Evolutionary conservation across 1,139 yeast species (phyloP).

Genomic region (Candida sp.): DNA sequence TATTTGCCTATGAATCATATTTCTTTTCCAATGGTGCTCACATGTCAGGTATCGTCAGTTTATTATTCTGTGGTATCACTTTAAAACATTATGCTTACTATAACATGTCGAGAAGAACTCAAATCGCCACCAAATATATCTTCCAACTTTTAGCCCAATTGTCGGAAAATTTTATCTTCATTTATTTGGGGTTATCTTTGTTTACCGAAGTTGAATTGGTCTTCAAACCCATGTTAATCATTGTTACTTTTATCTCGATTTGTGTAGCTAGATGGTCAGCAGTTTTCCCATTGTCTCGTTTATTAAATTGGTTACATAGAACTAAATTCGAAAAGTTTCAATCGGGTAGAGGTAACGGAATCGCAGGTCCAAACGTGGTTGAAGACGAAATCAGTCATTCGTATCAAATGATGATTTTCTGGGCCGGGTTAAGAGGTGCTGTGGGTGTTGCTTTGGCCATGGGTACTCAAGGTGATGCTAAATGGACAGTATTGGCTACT

Average conservation of each 20-base stretch:
- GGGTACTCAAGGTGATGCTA: constrained; percentile 94
- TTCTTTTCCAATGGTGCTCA: constrained; percentile 99
- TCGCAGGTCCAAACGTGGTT: constrained; percentile 15
- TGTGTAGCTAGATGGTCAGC: constrained; percentile 98
- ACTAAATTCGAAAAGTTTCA: constrained; percentile 45
- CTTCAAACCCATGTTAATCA: constrained; percentile 88
- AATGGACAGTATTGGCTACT: constrained; percentile 86
- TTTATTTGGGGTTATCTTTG: constrained; percentile 87
- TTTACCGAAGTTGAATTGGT: constrained; percentile 96
- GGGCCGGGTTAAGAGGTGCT: constrained; percentile 99
- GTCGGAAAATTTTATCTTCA: constrained; percentile 95
- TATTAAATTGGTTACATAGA: constrained; percentile 77
- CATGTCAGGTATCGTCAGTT: constrained; percentile 97
- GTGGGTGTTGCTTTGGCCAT: constrained; percentile 99
- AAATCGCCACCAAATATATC: constrained; percentile 91
- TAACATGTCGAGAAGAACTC: constrained; percentile 97
- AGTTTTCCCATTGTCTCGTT: constrained; percentile 86
- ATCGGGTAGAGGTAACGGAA: constrained; percentile 14
- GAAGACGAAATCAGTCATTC: constrained; percentile 93
- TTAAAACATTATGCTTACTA: constrained; percentile 95
- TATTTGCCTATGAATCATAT: constrained; percentile 94
- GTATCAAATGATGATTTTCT: constrained; percentile 98
- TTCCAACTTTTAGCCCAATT: constrained; percentile 93
- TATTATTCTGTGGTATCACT: constrained; percentile 94
- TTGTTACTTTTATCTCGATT: constrained; percentile 84